Base-by-base conservation (phyloP, 768 basidiomycete genomes). In the Agrocybe chaxingu region DNA sequence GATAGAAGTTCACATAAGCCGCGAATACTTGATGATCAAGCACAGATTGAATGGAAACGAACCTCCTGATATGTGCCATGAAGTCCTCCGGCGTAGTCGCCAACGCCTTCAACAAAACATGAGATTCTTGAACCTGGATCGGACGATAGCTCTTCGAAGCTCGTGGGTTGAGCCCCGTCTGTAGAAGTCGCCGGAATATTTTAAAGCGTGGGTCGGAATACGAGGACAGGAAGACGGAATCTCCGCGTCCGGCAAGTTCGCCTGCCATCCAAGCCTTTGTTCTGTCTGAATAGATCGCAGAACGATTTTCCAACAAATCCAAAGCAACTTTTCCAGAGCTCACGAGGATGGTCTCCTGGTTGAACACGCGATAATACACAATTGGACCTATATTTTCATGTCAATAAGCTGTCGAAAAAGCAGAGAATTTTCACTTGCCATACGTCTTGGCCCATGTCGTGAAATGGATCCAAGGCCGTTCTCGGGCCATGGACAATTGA, bases 251-350 rank as follows among this genome's bases (percentile, higher is more conserved):
- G 1, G 65, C 65, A 8, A 75, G 54, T 5, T 66, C 64, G 11
- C 61, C 57, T 29, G 52, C 41, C 66, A 74, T 68, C 64, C 62
- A 66, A 4, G 39, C 31, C 1, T 56, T 52, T 1, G 78, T 78
- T 31, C 79, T 64, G 53, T 78, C 78, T 4, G 79, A 79, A 54
- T 81, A 80, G 40, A 77, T 72, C 9, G 58, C 60, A 7, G 77
- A 74, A 8, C 77, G 72, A 31, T 65, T 61, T 42, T 79, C 78
- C 33, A 83, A 67, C 9, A 83, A 66, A 41, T 79, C 77, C 29
- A 65, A 57, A 2, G 70, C 75, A 8, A 70, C 65, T 46, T 67
- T 67, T 34, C 66, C 65, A 12, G 71, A 71, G 62, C 77, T 81
- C 16, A 83, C 60, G 51, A 81, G 61, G 42, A 83, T 64, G 10